Conservation (phyloP, 116 monocot genomes). For the Phalaenopsis hybrid region DNA sequence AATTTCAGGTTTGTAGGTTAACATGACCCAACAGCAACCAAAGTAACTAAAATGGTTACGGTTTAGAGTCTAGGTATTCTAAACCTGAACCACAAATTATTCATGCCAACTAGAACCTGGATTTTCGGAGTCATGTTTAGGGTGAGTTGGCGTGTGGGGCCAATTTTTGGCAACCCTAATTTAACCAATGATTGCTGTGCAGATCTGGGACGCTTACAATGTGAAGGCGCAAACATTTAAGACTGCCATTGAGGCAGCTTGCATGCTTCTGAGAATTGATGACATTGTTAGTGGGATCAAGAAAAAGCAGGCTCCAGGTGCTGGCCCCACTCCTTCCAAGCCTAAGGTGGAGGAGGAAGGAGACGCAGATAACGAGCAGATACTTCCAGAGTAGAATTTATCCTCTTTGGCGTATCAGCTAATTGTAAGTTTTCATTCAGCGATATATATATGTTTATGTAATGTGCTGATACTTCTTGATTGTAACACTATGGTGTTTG, state of each 20-base stretch:
- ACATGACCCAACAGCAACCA: too few relatives aligned
- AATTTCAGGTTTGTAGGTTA: too few relatives aligned
- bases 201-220: slow-evolving; percentile 88
- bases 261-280: slow-evolving; percentile 85
- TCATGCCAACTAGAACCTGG: too few relatives aligned
- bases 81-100: too few relatives aligned
- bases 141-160: too few relatives aligned
- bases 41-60: too few relatives aligned
- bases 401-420: not conserved
- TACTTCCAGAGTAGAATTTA: slow-evolving; percentile 42
- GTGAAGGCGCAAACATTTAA: slow-evolving; percentile 92
- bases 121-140: too few relatives aligned
- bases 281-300: slow-evolving; percentile 93
- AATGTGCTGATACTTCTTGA: too few relatives aligned
- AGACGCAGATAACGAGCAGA: slow-evolving; percentile 82
- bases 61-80: too few relatives aligned
- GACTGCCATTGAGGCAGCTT: slow-evolving; percentile 86
- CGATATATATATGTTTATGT: too few relatives aligned
- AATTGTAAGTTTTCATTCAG: not conserved
- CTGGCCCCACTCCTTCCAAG: slow-evolving; percentile 42
- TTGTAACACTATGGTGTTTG: too few relatives aligned
- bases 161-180: too few relatives aligned
- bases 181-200: not conserved
- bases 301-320: slow-evolving; percentile 76
- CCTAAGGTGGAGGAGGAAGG: slow-evolving; percentile 70